These are phyloP conservation scores for Stramenopiles sp. DNA, from an alignment of 352 stramenopile genomes.

Conservation along the genomic window DNA sequence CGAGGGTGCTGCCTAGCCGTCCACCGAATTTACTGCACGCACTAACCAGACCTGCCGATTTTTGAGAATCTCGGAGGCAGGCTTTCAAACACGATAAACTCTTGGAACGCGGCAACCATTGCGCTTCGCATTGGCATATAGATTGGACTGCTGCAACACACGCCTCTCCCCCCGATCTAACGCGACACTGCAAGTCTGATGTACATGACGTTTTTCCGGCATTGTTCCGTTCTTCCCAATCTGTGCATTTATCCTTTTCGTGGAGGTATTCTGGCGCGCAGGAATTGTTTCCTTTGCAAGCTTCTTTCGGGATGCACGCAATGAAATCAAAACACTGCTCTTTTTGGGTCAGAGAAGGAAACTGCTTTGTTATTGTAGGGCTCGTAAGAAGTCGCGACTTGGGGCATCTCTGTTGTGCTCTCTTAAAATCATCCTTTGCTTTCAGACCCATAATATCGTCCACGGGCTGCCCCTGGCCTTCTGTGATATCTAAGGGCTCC, in stretches of 20 bases:
- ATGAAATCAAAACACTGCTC: conserved; percentile 13
- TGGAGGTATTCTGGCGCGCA: conserved; percentile 8
- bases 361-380: background rate
- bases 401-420: background rate
- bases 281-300: conserved; percentile 8
- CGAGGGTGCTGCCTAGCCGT: background rate
- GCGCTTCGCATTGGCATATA: background rate
- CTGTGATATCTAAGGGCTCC: conserved; percentile 9
- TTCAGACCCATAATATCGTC: conserved; percentile 5
- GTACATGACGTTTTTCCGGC: background rate
- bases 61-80: background rate
- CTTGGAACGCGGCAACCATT: background rate
- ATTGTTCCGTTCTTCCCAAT: conserved; percentile 9
- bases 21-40: background rate
- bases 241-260: conserved; percentile 8
- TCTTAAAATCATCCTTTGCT: background rate
- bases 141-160: background rate
- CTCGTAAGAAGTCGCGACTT: background rate
- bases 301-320: conserved; percentile 1
- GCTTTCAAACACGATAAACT: background rate
- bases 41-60: background rate
- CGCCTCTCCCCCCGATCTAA: background rate
- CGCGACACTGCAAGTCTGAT: conserved; percentile 7
- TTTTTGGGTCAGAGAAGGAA: background rate
- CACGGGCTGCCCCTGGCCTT: background rate